Conservation (phyloP, 177 flowering plant species). For the Telopea speciosissima region DNA sequence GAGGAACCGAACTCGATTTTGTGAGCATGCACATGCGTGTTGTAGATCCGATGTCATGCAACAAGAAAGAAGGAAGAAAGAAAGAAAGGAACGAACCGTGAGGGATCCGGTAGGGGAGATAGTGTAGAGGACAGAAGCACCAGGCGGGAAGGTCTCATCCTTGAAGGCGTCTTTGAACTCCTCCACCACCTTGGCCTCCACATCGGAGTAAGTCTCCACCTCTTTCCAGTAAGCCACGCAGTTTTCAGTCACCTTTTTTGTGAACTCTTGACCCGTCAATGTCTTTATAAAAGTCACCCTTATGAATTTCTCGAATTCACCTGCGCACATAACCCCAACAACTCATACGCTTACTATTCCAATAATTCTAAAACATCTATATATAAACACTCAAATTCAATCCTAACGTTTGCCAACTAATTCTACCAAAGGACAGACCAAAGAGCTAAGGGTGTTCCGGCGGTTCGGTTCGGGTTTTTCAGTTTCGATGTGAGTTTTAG, state of each 20-base stretch:
- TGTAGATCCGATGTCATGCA: too few species aligned
- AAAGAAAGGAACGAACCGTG: slow-evolving; percentile 21
- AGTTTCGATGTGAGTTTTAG: too few species aligned
- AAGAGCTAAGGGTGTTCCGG: too few species aligned
- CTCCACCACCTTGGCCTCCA: slow-evolving; percentile 58
- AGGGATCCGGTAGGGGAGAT: slow-evolving; percentile 46
- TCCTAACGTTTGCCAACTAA: too few species aligned
- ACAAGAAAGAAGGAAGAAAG: too few species aligned
- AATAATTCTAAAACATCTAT: too few species aligned
- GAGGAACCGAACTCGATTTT: too few species aligned
- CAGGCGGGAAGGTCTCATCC: slow-evolving; percentile 64
- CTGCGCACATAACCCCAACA: slow-evolving; percentile 19
- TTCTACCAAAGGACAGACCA: too few species aligned
- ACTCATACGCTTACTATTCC: too few species aligned
- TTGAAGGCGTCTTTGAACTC: slow-evolving; percentile 61
- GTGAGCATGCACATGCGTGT: too few species aligned
- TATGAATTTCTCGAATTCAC: slow-evolving; percentile 73
- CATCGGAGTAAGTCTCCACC: slow-evolving; percentile 58
- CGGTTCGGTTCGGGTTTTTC: too few species aligned
- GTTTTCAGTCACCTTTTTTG: slow-evolving; percentile 82
- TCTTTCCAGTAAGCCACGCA: slow-evolving; percentile 66
- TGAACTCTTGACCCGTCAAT: slow-evolving; percentile 66
- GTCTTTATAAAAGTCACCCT: slow-evolving; percentile 63
- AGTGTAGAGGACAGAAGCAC: slow-evolving; percentile 68
- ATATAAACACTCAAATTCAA: too few species aligned